Base-by-base conservation (phyloP, 345 rosid genomes). In the Brassica cretica region DNA sequence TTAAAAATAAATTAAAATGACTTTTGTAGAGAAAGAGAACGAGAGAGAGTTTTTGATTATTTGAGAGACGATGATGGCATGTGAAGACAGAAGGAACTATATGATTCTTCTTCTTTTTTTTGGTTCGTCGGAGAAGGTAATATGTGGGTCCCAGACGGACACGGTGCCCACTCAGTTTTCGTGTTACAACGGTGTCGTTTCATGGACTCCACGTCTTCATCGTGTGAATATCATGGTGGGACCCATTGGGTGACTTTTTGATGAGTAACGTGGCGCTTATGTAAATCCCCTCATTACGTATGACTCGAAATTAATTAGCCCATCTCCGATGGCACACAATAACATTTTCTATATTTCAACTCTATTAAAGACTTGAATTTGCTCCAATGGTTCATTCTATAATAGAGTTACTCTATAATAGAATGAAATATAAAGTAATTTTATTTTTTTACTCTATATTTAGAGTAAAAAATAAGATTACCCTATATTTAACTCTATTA, bases 141-240 rank as follows among this genome's bases (percentile, higher is more conserved):
- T 56, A 55, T 18, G 69, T 70, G 73, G 83, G 83, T 41, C 83
- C 83, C 44, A 75, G 68, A 68, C 80, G 59, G 2, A 80, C 83
- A 75, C 83, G 73, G 76, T 41, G 80, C 83, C 83, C 83, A 80
- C 83, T 80, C 83, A 59, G 80, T 66, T 59, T 44, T 71, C 80
- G 76, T 75, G 79, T 60, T 0, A 1, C 55, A 14, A 75, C 80
- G 76, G 16, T 58, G 49, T 70, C 83, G 83, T 75, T 65, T 75
- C 14, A 2, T 25, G 7, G 5, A 15, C 12, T 77, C 59, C 66
- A 71, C 81, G 80, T 77, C 68, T 16, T 71, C 29, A 11, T 35
- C 70, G 80, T 70, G 75, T 19, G 32, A 6, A 61, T 51, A 76
- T 70, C 70, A 70, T 66, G 33, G 71, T 64, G 75, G 80, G 80